Evolutionary conservation across 345 rosid species (phyloP).

Genomic region (Hypericum androsaemum): DNA sequence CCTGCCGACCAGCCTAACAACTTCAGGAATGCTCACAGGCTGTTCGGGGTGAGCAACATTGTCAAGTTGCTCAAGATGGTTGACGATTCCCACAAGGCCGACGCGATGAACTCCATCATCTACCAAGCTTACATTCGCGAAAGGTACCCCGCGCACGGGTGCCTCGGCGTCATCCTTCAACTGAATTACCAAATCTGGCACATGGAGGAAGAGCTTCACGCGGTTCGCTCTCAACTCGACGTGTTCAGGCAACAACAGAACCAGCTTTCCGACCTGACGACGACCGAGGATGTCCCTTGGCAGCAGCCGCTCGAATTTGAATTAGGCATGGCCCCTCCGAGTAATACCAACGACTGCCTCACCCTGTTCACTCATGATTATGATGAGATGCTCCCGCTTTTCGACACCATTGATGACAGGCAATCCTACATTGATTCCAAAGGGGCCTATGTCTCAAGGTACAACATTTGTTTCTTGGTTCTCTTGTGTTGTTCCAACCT

Average conservation of each 20-base stretch:
- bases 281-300: constrained; percentile 44
- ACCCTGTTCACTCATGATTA: no score
- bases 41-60: constrained; percentile 78
- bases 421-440: constrained; percentile 64
- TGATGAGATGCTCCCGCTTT: constrained; percentile 65
- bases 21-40: constrained; percentile 65
- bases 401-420: constrained; percentile 64
- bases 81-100: constrained; percentile 35
- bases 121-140: constrained; percentile 63
- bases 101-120: constrained; percentile 79
- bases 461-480: neutral
- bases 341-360: no score
- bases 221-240: constrained; percentile 48
- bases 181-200: constrained; percentile 37
- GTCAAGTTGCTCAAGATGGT: constrained; percentile 46
- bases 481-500: no score
- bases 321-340: constrained; percentile 69
- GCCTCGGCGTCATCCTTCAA: constrained; percentile 44
- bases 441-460: constrained; percentile 49
- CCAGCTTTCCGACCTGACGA: no score
- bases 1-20: constrained; percentile 65
- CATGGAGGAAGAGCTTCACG: constrained; percentile 50
- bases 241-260: constrained; percentile 35
- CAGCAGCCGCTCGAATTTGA: no score
- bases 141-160: constrained; percentile 68